Evolutionary conservation across 148 eudicot species (phyloP), one percentile per base, ranked within the genome.

Genomic region (Gaultheria prostrata): DNA sequence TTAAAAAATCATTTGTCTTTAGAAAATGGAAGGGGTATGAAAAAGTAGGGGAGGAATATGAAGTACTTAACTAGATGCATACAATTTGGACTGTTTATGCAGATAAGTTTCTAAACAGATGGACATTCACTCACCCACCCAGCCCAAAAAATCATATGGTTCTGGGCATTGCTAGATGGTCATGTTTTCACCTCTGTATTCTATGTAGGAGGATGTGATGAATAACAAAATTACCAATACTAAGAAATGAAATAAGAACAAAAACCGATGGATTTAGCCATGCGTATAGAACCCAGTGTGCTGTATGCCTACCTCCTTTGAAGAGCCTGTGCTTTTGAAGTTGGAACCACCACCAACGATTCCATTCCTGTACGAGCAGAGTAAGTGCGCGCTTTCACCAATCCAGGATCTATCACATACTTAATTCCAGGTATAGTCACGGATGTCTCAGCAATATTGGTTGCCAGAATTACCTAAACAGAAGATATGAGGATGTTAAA

Each of bases 371-470:
- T 92, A 50, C 87, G 88, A 80, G 97, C 90, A 88, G 89, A 90
- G 83, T 91, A 97, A 46, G 89, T 86, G 57, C 97, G 95, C 79
- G 93, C 93, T 91, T 97, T 97, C 83, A 97, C 98, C 89, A 97
- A 85, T 90, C 99, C 99, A 77, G 99, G 97, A 87, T 97, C 99
- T 53, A 97, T 88, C 67, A 97, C 99, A 88, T 92, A 97, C 90
- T 91, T 97, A 82, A 97, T 91, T 90, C 99, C 99, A 83, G 99
- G 97, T 86, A 97, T 97, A 56, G 99, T 97, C 75, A 97, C 97
- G 1, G 99, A 97, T 82, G 98, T 94, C 87, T 97, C 99, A 46
- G 98, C 99, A 90, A 97, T 93, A 90, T 97, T 97, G 80, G 99
- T 97, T 76, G 99, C 99, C 86, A 97, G 83, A 85, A 97, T 91